Evolutionary conservation across 2,329 filamentous ascomycete genomes (phyloP).

Genomic region (Colletotrichum incanum): DNA sequence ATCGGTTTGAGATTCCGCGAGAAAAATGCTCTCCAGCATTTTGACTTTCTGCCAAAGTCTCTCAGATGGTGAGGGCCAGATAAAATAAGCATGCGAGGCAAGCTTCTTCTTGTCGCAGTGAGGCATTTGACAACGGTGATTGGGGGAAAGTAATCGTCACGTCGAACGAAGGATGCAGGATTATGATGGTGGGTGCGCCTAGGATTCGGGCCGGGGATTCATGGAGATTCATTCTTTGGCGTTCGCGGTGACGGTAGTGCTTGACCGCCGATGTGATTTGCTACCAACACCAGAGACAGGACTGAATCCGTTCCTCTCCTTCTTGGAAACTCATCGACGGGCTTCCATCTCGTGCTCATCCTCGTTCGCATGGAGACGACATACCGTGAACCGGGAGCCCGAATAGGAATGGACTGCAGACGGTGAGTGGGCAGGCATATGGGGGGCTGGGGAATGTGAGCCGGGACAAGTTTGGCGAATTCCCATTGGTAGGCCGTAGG

Average conservation of each 20-base stretch:
- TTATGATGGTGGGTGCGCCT: slow-evolving; percentile 25
- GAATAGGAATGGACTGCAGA: slow-evolving; percentile 30
- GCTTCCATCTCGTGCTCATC: not conserved
- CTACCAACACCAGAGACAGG: slow-evolving; percentile 18
- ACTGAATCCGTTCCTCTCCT: slow-evolving; percentile 7
- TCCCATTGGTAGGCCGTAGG: slow-evolving; percentile 31
- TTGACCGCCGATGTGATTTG: slow-evolving; percentile 20
- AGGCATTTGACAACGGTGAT: slow-evolving; percentile 37
- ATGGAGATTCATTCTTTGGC: slow-evolving; percentile 27
- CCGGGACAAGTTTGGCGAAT: slow-evolving; percentile 27
- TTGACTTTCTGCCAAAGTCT: slow-evolving; percentile 24
- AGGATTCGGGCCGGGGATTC: slow-evolving; percentile 35
- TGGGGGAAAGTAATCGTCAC: slow-evolving; percentile 25
- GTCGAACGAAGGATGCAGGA: slow-evolving; percentile 26
- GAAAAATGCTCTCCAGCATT: slow-evolving; percentile 10
- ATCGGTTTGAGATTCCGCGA: not conserved
- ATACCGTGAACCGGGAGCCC: slow-evolving; percentile 26
- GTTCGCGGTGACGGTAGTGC: slow-evolving; percentile 13
- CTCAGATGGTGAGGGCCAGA: slow-evolving; percentile 4
- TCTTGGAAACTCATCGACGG: not conserved
- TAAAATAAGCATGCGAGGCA: slow-evolving; percentile 21
- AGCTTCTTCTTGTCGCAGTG: slow-evolving; percentile 28
- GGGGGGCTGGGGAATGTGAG: slow-evolving; percentile 30
- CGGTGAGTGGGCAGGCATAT: slow-evolving; percentile 33
- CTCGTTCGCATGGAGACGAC: slow-evolving; percentile 31